Evolutionary conservation across 2,329 filamentous ascomycete species (phyloP), one percentile per base, ranked within the genome.

Genomic region (Gyromitra esculenta): DNA sequence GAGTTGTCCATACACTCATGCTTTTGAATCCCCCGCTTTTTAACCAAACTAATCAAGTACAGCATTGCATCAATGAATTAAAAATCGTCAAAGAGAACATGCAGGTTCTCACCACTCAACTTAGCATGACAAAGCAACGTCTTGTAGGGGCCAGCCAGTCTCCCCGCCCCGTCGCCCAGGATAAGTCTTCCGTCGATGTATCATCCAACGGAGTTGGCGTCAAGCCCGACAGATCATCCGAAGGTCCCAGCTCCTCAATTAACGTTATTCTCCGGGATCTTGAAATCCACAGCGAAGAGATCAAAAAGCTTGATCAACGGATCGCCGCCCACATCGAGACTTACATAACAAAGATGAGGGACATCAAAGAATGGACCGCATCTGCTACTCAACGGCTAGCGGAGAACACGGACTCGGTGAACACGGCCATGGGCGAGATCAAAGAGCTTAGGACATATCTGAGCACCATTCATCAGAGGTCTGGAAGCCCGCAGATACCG

Each of bases 291-390:
- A 43, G 18, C 11, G 54, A 43, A 25, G 45, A 60, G 25, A 57
- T 76, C 37, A 48, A 76, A 21, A 50, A 45, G 13, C 37, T 78
- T 31, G 52, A 76, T 13, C 43, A 63, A 18, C 57, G 37, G 5
- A 56, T 78, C 21, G 18, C 56, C 1, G 31, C 69, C 7, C 76
- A 78, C 31, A 77, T 78, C 43, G 56, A 76, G 21, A 57, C 67
- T 9, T 78, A 76, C 31, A 35, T 13, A n/a, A n/a, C 60, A 11
- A 76, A 65, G 57, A 78, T 76, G 74, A 62, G 21, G 11, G 76
- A 78, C 21, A 78, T 78, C 21, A 70, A 70, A 31, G 73, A 78
- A 11, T 78, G 76, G 76, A 76, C 76, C 1, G 45, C 60, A 39
- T 70, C 71, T 54, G 72, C 70, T 48, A 60, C 75, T 8, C 31